Evolutionary conservation across 2,329 filamentous ascomycete species (phyloP).

Genomic region (Cordyceps tenuipes): DNA sequence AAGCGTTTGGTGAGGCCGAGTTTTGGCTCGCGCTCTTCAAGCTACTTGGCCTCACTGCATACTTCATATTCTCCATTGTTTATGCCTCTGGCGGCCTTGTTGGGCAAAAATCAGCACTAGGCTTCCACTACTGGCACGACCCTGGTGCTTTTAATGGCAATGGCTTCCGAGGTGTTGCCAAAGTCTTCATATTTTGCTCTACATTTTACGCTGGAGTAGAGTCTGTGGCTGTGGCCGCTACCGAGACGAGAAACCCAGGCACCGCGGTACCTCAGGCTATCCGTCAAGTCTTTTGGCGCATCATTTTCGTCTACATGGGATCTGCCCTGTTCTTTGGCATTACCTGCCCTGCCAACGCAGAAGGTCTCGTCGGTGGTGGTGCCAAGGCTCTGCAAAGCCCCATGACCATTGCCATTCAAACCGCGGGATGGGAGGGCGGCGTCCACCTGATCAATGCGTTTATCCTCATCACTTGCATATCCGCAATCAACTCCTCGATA

Average conservation of each 20-base stretch:
- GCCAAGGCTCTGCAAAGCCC: conserved; percentile 61
- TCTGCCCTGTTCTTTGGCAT: conserved; percentile 68
- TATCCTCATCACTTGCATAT: conserved; percentile 64
- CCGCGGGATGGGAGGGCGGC: conserved; percentile 63
- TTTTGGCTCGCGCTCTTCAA: conserved; percentile 73
- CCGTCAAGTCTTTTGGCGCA: conserved; percentile 53
- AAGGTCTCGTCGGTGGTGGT: conserved; percentile 36
- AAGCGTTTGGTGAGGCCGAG: conserved; percentile 70
- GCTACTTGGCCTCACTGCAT: conserved; percentile 59
- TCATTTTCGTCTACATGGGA: conserved; percentile 58
- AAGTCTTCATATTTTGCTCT: conserved; percentile 61
- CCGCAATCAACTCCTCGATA: conserved; percentile 65
- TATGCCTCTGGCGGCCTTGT: conserved; percentile 60
- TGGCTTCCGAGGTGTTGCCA: conserved; percentile 58
- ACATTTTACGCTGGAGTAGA: conserved; percentile 64
- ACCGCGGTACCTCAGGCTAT: conserved; percentile 49
- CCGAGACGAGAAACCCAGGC: conserved; percentile 50
- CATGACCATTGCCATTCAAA: conserved; percentile 66
- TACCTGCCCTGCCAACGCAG: conserved; percentile 61
- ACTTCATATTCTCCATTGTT: conserved; percentile 66
- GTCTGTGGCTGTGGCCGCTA: conserved; percentile 54
- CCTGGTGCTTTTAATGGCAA: conserved; percentile 60
- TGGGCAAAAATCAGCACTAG: conserved; percentile 49
- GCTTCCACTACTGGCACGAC: conserved; percentile 63
- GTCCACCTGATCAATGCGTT: conserved; percentile 73